These are phyloP conservation scores for Saturnispora ahearnii DNA, from an alignment of 805 yeast species.

Conservation along the genomic window DNA sequence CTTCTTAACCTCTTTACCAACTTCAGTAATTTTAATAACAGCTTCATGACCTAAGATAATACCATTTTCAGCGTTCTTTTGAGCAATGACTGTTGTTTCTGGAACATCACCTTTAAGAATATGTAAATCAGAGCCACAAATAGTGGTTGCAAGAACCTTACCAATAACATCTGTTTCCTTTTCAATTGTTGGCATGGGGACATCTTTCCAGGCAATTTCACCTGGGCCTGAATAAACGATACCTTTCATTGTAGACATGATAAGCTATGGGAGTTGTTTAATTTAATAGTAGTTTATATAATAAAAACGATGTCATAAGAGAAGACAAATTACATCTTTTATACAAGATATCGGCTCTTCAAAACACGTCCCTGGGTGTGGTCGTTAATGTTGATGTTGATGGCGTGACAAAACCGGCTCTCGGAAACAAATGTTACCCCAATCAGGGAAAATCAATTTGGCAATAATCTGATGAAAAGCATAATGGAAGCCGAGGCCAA, in stretches of 20 bases:
- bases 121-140: slow-evolving; percentile 59
- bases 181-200: slow-evolving; percentile 35
- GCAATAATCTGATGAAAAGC: not conserved
- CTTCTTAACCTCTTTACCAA: slow-evolving; percentile 40
- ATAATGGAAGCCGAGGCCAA: not conserved
- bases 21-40: slow-evolving; percentile 41
- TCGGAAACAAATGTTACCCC: not conserved
- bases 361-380: not conserved
- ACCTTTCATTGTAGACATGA: slow-evolving; percentile 35
- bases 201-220: slow-evolving; percentile 28
- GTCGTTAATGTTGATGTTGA: not conserved
- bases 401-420: not conserved
- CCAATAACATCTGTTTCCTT: slow-evolving; percentile 49
- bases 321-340: not conserved
- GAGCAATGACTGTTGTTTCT: slow-evolving; percentile 34
- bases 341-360: not conserved
- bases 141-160: slow-evolving; percentile 48
- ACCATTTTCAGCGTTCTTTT: slow-evolving; percentile 17
- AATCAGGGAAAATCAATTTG: not conserved
- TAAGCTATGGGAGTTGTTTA: too few relatives aligned
- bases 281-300: not conserved
- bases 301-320: not conserved
- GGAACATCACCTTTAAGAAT: slow-evolving; percentile 54
- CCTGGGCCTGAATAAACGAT: slow-evolving; percentile 39
- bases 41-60: slow-evolving; percentile 55